Percentiles rank a stretch among this genome's conserved stretches.
Evolutionary conservation across 257 asterid species (phyloP).

Genomic region (Penstemon barbatus): DNA sequence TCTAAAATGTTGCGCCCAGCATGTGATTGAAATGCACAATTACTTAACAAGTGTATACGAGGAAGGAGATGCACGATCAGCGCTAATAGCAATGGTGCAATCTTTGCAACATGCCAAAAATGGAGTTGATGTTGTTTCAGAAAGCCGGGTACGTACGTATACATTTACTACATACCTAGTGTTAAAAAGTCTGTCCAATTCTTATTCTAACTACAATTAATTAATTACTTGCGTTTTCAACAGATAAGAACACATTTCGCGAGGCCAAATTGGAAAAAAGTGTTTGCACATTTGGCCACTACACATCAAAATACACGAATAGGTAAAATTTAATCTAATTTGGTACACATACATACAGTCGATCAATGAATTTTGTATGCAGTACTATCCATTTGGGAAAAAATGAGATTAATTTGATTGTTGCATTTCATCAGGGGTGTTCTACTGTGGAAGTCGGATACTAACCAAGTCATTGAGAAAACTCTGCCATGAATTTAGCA

Average conservation of each 20-base stretch:
- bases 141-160: slow-evolving; percentile 52
- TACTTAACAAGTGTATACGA: slow-evolving; percentile 78
- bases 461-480: slow-evolving; percentile 51
- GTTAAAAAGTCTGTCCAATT: background rate
- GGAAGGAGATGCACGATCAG: slow-evolving; percentile 77
- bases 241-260: slow-evolving; percentile 50
- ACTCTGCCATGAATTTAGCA: slow-evolving; percentile 46
- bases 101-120: slow-evolving; percentile 64
- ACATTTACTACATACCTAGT: background rate
- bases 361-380: background rate
- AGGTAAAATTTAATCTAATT: slow-evolving; percentile 34
- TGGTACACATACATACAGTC: no score
- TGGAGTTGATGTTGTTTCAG: slow-evolving; percentile 69
- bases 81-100: slow-evolving; percentile 74
- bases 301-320: slow-evolving; percentile 65
- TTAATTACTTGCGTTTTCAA: background rate
- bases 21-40: slow-evolving; percentile 72
- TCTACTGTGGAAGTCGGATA: slow-evolving; percentile 82
- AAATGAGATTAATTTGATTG: no score
- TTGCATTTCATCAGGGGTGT: slow-evolving; percentile 73
- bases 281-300: slow-evolving; percentile 48
- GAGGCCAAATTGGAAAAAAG: slow-evolving; percentile 71
- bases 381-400: no score
- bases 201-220: background rate
- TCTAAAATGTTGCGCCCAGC: slow-evolving; percentile 40